Base-by-base conservation (phyloP, 768 basidiomycete species). In the Phylloporus sp. region DNA sequence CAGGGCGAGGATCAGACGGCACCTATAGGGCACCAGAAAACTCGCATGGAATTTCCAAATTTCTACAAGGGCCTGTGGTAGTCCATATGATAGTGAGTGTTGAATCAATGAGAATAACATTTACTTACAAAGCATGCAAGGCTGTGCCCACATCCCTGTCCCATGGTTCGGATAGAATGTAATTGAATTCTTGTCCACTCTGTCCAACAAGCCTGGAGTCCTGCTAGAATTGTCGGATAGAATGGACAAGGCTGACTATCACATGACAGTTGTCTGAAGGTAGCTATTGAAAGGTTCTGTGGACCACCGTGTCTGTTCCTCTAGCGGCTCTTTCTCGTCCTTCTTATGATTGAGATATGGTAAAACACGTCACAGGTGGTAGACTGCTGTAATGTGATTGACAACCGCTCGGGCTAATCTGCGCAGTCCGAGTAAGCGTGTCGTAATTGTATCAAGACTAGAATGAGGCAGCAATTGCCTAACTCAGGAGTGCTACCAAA, bases 11-110 rank as follows among this genome's bases (percentile, higher is more conserved):
- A 49, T 32, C 2, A 39, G 40, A 34, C 34, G 40, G 32, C 43
- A 50, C 41, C 41, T 15, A 32, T 36, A 0, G 40, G 41, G 27
- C 49, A 43, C 49, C 41, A 50, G 28, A 50, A 43, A 10, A 50
- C 6, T 29, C 31, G 48, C 6, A 20, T 23, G 11, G 20, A 22
- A 12, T 39, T 18, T 23, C 38, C 38, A 4, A 22, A 22, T 5
- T 11, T 23, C 38, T 39, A 23, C 11, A 23, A n/a, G n/a, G n/a
- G n/a, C n/a, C n/a, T n/a, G n/a, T n/a, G n/a, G n/a, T n/a, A n/a
- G n/a, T n/a, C n/a, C 11, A 22, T 22, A 39, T 10, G 2, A 2
- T 12, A 6, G 22, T 39, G 10, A 39, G 38, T 5, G 13, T 39
- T 5, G 8, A 20, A 39, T 39, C 15, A 4, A 11, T 8, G 22